Percentiles rank a stretch among this genome's conserved stretches.
Conservation (phyloP, 2,329 filamentous ascomycete genomes). For the Emergomyces pasteurianus region DNA sequence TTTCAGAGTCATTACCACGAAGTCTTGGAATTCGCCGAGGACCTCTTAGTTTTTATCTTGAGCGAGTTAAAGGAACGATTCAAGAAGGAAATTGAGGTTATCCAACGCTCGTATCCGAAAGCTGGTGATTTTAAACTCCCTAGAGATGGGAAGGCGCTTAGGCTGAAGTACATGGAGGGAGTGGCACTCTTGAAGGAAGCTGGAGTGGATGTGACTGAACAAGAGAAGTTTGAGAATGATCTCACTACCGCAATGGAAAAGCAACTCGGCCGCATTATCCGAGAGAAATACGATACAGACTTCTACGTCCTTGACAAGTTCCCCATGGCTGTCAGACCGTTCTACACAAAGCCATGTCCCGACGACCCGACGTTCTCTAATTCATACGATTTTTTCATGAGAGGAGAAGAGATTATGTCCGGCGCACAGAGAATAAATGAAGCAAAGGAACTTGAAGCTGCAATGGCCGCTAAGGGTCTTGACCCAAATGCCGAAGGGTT, state of each 20-base stretch:
- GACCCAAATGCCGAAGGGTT: constrained; percentile 48
- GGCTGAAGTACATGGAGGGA: constrained; percentile 40
- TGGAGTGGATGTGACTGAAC: constrained; percentile 38
- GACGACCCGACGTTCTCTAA: constrained; percentile 54
- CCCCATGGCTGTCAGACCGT: constrained; percentile 74
- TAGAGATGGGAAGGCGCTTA: constrained; percentile 37
- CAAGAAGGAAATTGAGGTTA: constrained; percentile 33
- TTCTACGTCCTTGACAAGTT: constrained; percentile 98
- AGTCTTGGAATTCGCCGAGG: constrained; percentile 38
- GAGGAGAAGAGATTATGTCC: constrained; percentile 56
- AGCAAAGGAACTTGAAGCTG: constrained; percentile 44
- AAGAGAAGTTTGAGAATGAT: constrained; percentile 37
- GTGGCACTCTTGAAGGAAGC: constrained; percentile 37
- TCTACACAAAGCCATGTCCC: constrained; percentile 77
- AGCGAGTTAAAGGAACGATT: constrained; percentile 34
- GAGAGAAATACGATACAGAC: constrained; percentile 82
- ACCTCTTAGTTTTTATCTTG: constrained; percentile 39
- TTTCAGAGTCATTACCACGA: constrained; percentile 41
- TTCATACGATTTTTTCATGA: constrained; percentile 61
- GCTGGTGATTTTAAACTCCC: constrained; percentile 39
- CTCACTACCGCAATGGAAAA: constrained; percentile 39
- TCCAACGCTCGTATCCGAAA: constrained; percentile 39
- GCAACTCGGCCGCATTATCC: constrained; percentile 75
- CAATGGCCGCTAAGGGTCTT: constrained; percentile 48
- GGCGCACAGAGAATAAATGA: constrained; percentile 56